Evolutionary conservation across 2,329 filamentous ascomycete species (phyloP).

Genomic region (Fusarium concolor): DNA sequence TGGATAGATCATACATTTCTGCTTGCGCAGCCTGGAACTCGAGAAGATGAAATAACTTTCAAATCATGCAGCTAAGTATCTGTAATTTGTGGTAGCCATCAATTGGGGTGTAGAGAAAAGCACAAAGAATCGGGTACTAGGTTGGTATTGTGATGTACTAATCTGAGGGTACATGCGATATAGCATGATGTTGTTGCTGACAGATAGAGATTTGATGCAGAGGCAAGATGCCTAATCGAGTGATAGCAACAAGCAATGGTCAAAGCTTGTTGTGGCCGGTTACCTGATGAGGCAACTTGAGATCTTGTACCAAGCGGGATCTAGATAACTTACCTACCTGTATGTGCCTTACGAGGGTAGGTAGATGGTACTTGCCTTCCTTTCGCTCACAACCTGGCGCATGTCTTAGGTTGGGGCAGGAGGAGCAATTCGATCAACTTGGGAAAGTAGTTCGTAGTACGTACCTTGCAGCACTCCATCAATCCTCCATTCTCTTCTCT

Average conservation of each 20-base stretch:
- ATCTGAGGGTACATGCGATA: not conserved
- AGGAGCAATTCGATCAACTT: not conserved
- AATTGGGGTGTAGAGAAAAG: not conserved
- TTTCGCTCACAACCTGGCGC: not conserved
- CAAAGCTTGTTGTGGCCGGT: slow-evolving; percentile 22
- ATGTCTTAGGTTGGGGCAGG: not conserved
- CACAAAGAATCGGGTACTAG: not conserved
- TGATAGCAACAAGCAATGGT: slow-evolving; percentile 24
- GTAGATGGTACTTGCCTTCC: not conserved
- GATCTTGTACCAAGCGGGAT: slow-evolving; percentile 37
- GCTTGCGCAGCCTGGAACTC: not conserved
- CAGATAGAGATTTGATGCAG: not conserved
- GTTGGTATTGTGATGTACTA: not conserved
- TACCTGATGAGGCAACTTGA: slow-evolving; percentile 37
- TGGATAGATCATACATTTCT: not conserved
- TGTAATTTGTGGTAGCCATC: not conserved
- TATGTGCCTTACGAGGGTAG: not conserved
- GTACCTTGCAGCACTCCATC: not conserved
- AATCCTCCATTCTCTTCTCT: slow-evolving; percentile 4
- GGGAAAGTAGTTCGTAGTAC: slow-evolving; percentile 13
- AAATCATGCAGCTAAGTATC: not conserved
- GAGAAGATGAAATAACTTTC: not conserved
- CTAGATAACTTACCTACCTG: slow-evolving; percentile 22
- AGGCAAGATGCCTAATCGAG: slow-evolving; percentile 15
- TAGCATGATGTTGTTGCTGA: not conserved